phyloP scores from a whole-genome alignment of 1,139 yeast species.

The Pneumocystis carinii region DNA sequence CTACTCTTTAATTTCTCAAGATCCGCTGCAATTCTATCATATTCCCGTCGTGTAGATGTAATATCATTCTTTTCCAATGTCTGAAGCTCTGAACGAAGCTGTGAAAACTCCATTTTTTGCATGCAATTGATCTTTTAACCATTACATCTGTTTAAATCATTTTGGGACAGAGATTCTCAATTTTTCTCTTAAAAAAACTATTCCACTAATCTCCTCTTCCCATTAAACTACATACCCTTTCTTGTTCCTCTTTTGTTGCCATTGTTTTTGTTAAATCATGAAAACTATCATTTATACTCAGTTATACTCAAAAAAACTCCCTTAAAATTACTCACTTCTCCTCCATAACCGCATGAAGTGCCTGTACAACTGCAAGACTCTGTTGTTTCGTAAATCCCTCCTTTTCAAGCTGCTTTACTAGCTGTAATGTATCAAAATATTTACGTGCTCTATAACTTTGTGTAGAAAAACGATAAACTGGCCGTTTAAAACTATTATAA shows the following conservation, averaged over 20 bases:
- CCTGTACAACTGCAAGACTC: constrained; percentile 63
- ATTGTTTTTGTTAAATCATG: constrained; percentile 5
- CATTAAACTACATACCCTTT: background rate
- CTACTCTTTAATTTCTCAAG: constrained; percentile 72
- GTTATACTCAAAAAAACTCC: constrained; percentile 52
- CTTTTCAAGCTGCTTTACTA: constrained; percentile 50
- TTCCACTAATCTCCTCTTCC: background rate
- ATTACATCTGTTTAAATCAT: background rate
- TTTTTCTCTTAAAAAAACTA: too few relatives aligned
- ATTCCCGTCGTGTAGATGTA: constrained; percentile 68
- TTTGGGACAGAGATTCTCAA: too few relatives aligned
- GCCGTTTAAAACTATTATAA: too few relatives aligned
- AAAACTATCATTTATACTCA: background rate
- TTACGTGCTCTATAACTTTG: constrained; percentile 17
- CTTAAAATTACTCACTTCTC: constrained; percentile 36
- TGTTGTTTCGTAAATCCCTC: constrained; percentile 65
- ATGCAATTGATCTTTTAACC: constrained; percentile 69
- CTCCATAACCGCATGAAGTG: constrained; percentile 61
- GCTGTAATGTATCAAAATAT: constrained; percentile 61
- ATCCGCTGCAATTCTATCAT: constrained; percentile 71
- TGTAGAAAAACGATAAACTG: background rate
- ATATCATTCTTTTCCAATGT: constrained; percentile 79
- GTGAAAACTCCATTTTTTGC: constrained; percentile 92
- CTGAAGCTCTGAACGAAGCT: constrained; percentile 77
- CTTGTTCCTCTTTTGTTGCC: constrained; percentile 11